Percentiles rank a stretch among this genome's conserved stretches.
Conservation (phyloP, 768 basidiomycete species). For the Collybia sp. region DNA sequence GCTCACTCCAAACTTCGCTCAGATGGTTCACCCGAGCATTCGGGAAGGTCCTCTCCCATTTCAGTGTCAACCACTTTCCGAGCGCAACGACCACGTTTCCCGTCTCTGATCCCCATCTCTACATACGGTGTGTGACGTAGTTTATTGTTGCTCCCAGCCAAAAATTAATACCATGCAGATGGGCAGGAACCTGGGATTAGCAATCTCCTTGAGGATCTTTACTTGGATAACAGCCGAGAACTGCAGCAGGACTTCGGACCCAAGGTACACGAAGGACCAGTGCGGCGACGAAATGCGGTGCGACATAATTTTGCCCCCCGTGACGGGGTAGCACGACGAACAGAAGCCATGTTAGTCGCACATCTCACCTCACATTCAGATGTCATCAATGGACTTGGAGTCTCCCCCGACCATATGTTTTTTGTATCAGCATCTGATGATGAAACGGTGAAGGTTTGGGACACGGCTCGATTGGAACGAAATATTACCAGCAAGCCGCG, state of each 20-base stretch:
- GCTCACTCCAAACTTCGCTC: conserved; percentile 62
- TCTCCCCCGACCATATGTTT: conserved; percentile 92
- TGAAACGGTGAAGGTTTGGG: conserved; percentile 91
- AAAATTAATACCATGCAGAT: conserved; percentile 39
- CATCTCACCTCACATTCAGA: conserved; percentile 83
- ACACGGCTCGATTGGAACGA: conserved; percentile 87
- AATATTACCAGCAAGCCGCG: conserved; percentile 87
- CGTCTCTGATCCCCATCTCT: conserved; percentile 58
- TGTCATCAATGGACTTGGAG: conserved; percentile 72
- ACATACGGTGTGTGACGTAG: conserved; percentile 54
- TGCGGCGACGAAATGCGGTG: conserved; percentile 69
- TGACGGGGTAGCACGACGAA: conserved; percentile 53
- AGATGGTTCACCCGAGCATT: conserved; percentile 65
- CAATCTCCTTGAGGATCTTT: conserved; percentile 85
- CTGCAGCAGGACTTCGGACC: conserved; percentile 92
- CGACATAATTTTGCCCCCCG: conserved; percentile 66
- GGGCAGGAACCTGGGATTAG: conserved; percentile 88
- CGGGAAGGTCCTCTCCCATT: conserved; percentile 75
- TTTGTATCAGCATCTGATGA: conserved; percentile 94
- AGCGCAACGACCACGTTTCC: conserved; percentile 38
- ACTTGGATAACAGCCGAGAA: conserved; percentile 82
- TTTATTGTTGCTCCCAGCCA: neutral
- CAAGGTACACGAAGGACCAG: conserved; percentile 73
- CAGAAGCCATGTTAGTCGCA: conserved; percentile 79
- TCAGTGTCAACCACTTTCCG: conserved; percentile 56